Base-by-base conservation (phyloP, 495 filamentous ascomycete species). In the Aspergillus haitiensis region DNA sequence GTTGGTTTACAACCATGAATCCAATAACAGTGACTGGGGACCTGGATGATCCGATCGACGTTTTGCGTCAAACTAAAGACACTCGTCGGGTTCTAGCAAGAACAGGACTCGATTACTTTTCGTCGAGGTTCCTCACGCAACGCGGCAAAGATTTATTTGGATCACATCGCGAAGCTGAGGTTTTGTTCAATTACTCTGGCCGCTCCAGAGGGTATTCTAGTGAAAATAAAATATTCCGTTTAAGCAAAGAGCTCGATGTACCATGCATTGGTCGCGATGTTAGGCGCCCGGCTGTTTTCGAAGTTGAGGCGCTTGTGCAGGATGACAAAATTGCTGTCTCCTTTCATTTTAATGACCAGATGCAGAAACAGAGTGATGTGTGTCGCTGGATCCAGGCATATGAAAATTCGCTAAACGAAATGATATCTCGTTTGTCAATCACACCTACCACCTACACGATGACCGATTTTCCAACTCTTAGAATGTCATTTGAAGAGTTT, bases 1-100 rank as follows among this genome's bases (percentile, higher is more conserved):
- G 80, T 0, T 83, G 80, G 78, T 82, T 82, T 61, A 82, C 77
- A 6, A 70, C 73, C 2, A 66, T 76, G 37, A 64, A 60, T 45
- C 75, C 73, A 1, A 21, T 75, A 9, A 27, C 45, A 9, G 42
- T 58, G 3, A 16, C 18, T 13, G 36, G 31, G 7, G 32, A 55
- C 27, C 46, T 33, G 9, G 18, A 42, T 10, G 48, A 54, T 60
- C 51, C 54, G 36, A 39, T 57, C 21, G 37, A 62, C 34, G 49
- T 56, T 12, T 21, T 62, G 11, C 55, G 55, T n/a, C 42, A 7
- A 27, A 44, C 42, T 0, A 61, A 56, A 35, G 61, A 63, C 33
- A n/a, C 6, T 0, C 33, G 66, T 1, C 45, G 62, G 3, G 9
- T 16, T 3, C 33, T 70, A 3, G 61, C 69, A 31, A 52, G 50